Evolutionary conservation across 2,329 filamentous ascomycete genomes (phyloP).

Genomic region (Aspergillus quadrilineatus): DNA sequence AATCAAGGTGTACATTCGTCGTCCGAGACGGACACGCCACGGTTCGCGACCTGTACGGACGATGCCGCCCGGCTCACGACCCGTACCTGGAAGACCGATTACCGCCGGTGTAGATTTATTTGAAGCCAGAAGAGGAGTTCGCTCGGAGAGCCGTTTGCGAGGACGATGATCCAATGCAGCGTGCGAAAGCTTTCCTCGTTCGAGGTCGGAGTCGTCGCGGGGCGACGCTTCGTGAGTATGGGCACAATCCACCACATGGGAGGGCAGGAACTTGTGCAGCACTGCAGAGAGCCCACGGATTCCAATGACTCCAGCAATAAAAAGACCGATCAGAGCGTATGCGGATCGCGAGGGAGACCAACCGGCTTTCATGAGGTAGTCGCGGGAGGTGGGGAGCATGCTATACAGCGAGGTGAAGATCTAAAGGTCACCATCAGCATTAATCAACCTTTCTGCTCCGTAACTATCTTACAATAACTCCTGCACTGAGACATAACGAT

Average conservation of each 20-base stretch:
- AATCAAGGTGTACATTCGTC: slow-evolving; percentile 51
- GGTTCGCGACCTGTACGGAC: slow-evolving; percentile 29
- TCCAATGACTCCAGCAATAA: slow-evolving; percentile 48
- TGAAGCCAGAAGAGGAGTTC: slow-evolving; percentile 30
- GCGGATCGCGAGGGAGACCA: slow-evolving; percentile 66
- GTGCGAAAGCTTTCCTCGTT: slow-evolving; percentile 29
- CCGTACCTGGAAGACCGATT: slow-evolving; percentile 13
- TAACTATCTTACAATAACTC: slow-evolving; percentile 74
- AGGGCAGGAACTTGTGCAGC: slow-evolving; percentile 50
- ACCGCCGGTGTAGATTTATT: slow-evolving; percentile 26
- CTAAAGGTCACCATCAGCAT: slow-evolving; percentile 45
- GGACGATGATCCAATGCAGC: slow-evolving; percentile 18
- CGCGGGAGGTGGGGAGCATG: slow-evolving; percentile 85
- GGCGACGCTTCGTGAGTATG: slow-evolving; percentile 41
- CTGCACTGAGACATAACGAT: slow-evolving; percentile 88
- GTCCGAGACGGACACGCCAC: slow-evolving; percentile 36
- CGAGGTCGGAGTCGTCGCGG: slow-evolving; percentile 37
- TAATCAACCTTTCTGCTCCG: neutral
- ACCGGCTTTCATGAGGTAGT: slow-evolving; percentile 69
- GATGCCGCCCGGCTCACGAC: slow-evolving; percentile 17
- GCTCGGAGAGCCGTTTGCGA: slow-evolving; percentile 23
- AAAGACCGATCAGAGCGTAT: slow-evolving; percentile 47
- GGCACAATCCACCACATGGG: slow-evolving; percentile 51
- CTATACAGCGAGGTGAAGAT: slow-evolving; percentile 88
- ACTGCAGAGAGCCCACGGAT: slow-evolving; percentile 48